A percentile compares a stretch with the other conserved stretches of the same genome.
Evolutionary conservation across 2,329 filamentous ascomycete genomes (phyloP).

Genomic region (Hypoxylon sp.): DNA sequence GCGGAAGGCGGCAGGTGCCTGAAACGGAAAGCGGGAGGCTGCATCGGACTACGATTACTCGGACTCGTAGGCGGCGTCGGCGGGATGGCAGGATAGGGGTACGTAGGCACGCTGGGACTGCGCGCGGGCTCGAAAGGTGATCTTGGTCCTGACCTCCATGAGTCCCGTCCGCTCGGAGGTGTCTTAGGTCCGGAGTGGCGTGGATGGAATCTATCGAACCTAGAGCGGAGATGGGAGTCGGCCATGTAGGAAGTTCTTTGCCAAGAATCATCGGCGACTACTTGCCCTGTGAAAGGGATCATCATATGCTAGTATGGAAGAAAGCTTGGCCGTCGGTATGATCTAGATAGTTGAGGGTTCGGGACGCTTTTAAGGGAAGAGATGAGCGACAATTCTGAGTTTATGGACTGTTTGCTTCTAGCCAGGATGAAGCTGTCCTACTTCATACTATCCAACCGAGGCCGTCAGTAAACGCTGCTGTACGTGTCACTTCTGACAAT

Average conservation of each 20-base stretch:
- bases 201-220: background rate
- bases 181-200: background rate
- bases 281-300: background rate
- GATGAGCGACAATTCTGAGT: background rate
- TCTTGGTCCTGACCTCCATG: background rate
- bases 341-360: background rate
- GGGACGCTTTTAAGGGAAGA: background rate
- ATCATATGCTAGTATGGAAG: background rate
- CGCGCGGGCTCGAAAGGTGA: background rate
- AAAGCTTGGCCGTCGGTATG: background rate
- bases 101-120: background rate
- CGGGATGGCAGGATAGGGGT: background rate
- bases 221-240: too few species aligned
- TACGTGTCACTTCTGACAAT: constrained; percentile 2
- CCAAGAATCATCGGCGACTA: background rate
- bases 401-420: background rate
- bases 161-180: background rate
- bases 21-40: too few species aligned
- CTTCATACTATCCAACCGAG: background rate
- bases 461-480: background rate
- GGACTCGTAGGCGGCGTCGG: too few species aligned
- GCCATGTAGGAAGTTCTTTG: too few species aligned
- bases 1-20: too few species aligned
- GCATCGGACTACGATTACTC: too few species aligned
- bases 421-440: background rate